Conservation (phyloP, 805 yeast genomes). For the Clavispora fructus region DNA sequence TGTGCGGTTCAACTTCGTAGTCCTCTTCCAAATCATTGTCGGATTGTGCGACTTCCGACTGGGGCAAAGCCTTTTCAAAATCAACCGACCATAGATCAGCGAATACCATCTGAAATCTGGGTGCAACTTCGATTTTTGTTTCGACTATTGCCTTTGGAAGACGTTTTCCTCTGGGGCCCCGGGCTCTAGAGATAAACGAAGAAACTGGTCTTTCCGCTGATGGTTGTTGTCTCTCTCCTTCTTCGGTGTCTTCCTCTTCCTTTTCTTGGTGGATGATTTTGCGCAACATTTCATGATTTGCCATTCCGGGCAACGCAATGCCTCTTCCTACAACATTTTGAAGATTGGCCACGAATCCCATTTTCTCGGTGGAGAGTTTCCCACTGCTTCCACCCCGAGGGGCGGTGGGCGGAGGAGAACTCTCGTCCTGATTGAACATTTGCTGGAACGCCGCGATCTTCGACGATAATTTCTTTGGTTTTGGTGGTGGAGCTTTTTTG, state of each 20-base stretch:
- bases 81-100: conserved; percentile 35
- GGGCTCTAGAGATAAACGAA: conserved; percentile 41
- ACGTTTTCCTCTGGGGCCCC: conserved; percentile 71
- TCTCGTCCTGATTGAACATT: conserved; percentile 45
- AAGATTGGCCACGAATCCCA: conserved; percentile 53
- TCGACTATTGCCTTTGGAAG: conserved; percentile 54
- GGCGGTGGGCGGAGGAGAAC: conserved; percentile 1
- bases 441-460: conserved; percentile 79
- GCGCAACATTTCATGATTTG: conserved; percentile 31
- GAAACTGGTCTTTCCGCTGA: not conserved
- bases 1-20: not conserved
- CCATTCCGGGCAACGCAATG: conserved; percentile 50
- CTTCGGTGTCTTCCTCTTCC: conserved; percentile 6
- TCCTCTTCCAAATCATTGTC: not conserved
- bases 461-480: conserved; percentile 74
- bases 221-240: conserved; percentile 6
- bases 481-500: conserved; percentile 49
- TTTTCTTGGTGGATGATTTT: conserved; percentile 9
- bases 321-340: conserved; percentile 54
- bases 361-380: conserved; percentile 31
- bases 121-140: conserved; percentile 29
- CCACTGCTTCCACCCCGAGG: conserved; percentile 1
- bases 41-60: not conserved
- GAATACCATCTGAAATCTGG: conserved; percentile 28
- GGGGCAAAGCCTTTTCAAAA: conserved; percentile 1